A percentile compares a stretch with the other conserved stretches of the same genome.
These are phyloP conservation scores for Nitzschia sp. DNA, from an alignment of 108 stramenopile genomes.

Conservation along the genomic window DNA sequence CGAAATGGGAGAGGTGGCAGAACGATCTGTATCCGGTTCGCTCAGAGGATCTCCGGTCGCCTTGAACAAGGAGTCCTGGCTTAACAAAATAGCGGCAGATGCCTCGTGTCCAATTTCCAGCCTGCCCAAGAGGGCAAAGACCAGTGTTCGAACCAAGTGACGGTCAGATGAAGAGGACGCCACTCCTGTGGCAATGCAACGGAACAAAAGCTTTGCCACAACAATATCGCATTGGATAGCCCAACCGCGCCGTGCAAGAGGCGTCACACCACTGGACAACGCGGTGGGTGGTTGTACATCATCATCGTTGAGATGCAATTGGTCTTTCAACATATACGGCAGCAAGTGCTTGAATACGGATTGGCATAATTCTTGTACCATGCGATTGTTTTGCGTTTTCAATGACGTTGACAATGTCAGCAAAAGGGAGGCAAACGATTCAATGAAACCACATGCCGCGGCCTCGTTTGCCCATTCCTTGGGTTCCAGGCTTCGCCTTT, in stretches of 20 bases:
- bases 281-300: background rate
- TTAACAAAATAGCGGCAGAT: slow-evolving; percentile 57
- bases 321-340: background rate
- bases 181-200: slow-evolving; percentile 20
- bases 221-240: slow-evolving; percentile 57
- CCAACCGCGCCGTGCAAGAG: slow-evolving; percentile 49
- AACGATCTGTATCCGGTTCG: background rate
- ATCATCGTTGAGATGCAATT: background rate
- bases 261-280: background rate
- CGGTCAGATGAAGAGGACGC: slow-evolving; percentile 18
- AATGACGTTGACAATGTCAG: slow-evolving; percentile 1
- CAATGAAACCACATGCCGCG: slow-evolving; percentile 18
- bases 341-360: slow-evolving; percentile 3
- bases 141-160: slow-evolving; percentile 36
- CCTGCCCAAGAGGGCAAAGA: slow-evolving; percentile 61
- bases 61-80: slow-evolving; percentile 44
- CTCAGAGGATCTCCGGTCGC: slow-evolving; percentile 24
- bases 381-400: slow-evolving; percentile 2
- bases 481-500: background rate
- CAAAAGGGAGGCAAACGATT: slow-evolving; percentile 6
- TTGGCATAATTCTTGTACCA: slow-evolving; percentile 1
- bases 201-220: slow-evolving; percentile 50
- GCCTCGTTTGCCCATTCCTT: slow-evolving; percentile 6
- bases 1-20: slow-evolving; percentile 23
- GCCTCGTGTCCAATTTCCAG: slow-evolving; percentile 68